Base-by-base conservation (phyloP, 441 rosid genomes). In the Adansonia gregorii region DNA sequence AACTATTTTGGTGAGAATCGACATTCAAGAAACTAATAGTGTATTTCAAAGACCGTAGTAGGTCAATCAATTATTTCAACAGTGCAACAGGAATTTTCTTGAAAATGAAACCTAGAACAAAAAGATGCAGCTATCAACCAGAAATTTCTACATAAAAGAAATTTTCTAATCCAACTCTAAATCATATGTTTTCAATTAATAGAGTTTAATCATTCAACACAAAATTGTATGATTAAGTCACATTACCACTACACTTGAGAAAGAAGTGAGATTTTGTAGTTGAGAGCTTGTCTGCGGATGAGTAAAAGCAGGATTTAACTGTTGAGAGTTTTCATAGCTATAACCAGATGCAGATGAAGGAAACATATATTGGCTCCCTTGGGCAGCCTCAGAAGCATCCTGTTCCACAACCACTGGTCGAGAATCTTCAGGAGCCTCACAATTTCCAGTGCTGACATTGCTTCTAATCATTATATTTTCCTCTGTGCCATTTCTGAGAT, bases 231-330 rank as follows among this genome's bases (percentile, higher is more conserved):
- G 48, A 24, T 76, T 52, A 66, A 39, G 31, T 24, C 73, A 51
- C 61, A 76, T 82, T 89, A 96, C 98, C 99, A 91, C 89, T 78
- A 91, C 92, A 83, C 83, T 90, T 63, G 98, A 86, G 82, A 96
- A 91, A 35, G 89, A 86, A 74, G 87, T 83, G 71, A 89, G 90
- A 85, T 89, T 92, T 83, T 88, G 97, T 86, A 88, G 82, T 83
- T 92, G 97, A 55, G 92, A 81, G 87, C 88, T 90, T 80, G 90
- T 74, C 76, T 94, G 95, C 22, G 82, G 72, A 24, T 87, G 87
- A 76, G 79, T 78, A 79, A 88, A 94, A 75, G 88, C 84, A 72
- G 89, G 81, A 85, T 88, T 87, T 79, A 94, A 79, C 83, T 87
- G 94, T 83, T 92, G 95, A 51, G 86, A 61, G 49, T 80, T 90